Evolutionary conservation across 1,284 basidiomycete species (phyloP).

Genomic region (Sanguinoderma infundibulare): DNA sequence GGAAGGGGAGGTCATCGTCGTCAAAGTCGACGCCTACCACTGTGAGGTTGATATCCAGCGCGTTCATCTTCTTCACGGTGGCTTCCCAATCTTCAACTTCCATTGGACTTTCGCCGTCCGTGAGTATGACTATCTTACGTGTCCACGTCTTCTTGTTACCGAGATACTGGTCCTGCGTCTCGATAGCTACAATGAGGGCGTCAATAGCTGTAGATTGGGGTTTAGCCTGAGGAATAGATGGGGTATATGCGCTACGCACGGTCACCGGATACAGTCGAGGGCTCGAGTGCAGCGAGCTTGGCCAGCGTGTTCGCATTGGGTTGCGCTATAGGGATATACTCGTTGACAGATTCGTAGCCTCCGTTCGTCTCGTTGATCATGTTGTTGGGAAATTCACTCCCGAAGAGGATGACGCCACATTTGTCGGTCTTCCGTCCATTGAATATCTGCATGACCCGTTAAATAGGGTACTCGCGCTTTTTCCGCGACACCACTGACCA

Average conservation of each 20-base stretch:
- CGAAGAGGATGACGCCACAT: constrained; percentile 86
- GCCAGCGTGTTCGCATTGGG: constrained; percentile 80
- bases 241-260: constrained; percentile 49
- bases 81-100: constrained; percentile 76
- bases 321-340: constrained; percentile 79
- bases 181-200: constrained; percentile 84
- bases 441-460: constrained; percentile 66
- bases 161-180: constrained; percentile 72
- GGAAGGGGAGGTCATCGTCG: constrained; percentile 66
- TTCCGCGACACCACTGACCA: constrained; percentile 51
- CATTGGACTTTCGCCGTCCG: constrained; percentile 78
- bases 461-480: background rate
- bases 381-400: constrained; percentile 83
- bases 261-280: constrained; percentile 69
- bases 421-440: constrained; percentile 91
- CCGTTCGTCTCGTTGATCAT: constrained; percentile 63
- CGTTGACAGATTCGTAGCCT: constrained; percentile 78
- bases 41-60: constrained; percentile 59
- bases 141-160: constrained; percentile 78
- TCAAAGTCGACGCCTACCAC: constrained; percentile 89
- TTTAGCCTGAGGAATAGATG: background rate
- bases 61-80: constrained; percentile 72
- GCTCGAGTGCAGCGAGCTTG: constrained; percentile 67
- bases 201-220: constrained; percentile 70
- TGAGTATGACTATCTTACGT: constrained; percentile 79